phyloP scores from a whole-genome alignment of 306 rosid genomes.

The Lotus japonicus region DNA sequence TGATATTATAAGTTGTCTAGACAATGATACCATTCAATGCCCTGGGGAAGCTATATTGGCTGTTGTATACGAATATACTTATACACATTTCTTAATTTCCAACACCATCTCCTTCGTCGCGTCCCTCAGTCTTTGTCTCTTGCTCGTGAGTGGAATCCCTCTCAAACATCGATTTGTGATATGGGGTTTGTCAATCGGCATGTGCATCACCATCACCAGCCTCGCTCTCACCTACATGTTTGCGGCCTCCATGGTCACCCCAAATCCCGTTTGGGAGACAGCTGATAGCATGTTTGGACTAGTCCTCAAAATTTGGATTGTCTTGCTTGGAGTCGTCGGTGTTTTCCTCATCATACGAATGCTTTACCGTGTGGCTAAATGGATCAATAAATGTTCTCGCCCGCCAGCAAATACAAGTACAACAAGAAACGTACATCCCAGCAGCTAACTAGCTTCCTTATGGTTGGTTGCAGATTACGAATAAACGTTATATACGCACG shows the following conservation, averaged over 20 bases:
- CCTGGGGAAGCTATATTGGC: conserved; percentile 6
- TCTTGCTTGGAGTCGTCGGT: background rate
- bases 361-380: too few relatives aligned
- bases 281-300: rapidly evolving
- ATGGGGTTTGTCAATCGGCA: background rate
- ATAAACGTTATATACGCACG: too few relatives aligned
- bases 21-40: background rate
- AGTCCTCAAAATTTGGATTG: background rate
- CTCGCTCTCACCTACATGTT: background rate
- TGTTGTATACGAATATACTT: rapidly evolving
- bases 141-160: conserved; percentile 17
- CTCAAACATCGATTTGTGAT: background rate
- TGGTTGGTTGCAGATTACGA: too few relatives aligned
- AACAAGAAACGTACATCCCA: too few relatives aligned
- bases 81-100: rapidly evolving
- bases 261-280: background rate
- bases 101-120: conserved; percentile 4
- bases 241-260: background rate
- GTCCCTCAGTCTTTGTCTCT: background rate
- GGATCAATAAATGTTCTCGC: too few relatives aligned
- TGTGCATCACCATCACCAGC: background rate
- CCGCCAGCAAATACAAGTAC: too few relatives aligned
- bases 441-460: too few relatives aligned
- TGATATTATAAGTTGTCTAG: too few relatives aligned
- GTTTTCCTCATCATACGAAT: background rate